Percentiles rank a stretch among this genome's conserved stretches.
Conservation (phyloP, 495 filamentous ascomycete species). For the Glutinoglossum americanum region DNA sequence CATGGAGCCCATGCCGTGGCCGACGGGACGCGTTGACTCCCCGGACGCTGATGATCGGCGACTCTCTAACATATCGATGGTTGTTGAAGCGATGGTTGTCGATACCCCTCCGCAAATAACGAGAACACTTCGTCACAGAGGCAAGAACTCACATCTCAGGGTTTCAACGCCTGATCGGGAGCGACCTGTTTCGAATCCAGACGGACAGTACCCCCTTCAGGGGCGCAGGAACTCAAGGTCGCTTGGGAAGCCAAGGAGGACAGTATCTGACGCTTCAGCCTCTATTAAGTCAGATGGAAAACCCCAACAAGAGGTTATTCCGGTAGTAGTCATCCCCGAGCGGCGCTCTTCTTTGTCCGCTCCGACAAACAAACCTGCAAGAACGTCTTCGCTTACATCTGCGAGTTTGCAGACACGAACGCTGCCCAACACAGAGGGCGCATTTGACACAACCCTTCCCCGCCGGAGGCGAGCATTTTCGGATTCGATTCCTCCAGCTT, state of each 20-base stretch:
- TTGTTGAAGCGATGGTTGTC: slow-evolving; percentile 49
- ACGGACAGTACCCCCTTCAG: neutral
- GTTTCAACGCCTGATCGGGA: neutral
- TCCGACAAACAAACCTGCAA: slow-evolving; percentile 18
- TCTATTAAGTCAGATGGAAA: slow-evolving; percentile 26
- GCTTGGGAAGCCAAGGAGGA: slow-evolving; percentile 25
- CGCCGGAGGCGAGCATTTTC: slow-evolving; percentile 9
- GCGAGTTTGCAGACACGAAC: slow-evolving; percentile 1
- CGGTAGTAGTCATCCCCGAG: slow-evolving; percentile 52
- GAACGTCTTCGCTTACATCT: slow-evolving; percentile 17
- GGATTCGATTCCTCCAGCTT: neutral
- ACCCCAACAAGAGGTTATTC: slow-evolving; percentile 37
- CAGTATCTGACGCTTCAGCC: slow-evolving; percentile 34
- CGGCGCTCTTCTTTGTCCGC: slow-evolving; percentile 33
- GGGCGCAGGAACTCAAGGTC: neutral
- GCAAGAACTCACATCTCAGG: slow-evolving; percentile 22
- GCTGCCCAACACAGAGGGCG: neutral
- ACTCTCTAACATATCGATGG: slow-evolving; percentile 43
- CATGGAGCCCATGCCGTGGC: slow-evolving; percentile 24
- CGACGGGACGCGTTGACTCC: slow-evolving; percentile 16
- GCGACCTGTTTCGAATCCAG: neutral
- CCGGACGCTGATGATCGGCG: slow-evolving; percentile 21
- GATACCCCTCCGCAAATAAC: slow-evolving; percentile 33
- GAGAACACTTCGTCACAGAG: slow-evolving; percentile 44
- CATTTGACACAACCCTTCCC: neutral